These are phyloP conservation scores for Backusella liffmaniae DNA, from an alignment of 192 early-diverging fungal species.

Conservation along the genomic window DNA sequence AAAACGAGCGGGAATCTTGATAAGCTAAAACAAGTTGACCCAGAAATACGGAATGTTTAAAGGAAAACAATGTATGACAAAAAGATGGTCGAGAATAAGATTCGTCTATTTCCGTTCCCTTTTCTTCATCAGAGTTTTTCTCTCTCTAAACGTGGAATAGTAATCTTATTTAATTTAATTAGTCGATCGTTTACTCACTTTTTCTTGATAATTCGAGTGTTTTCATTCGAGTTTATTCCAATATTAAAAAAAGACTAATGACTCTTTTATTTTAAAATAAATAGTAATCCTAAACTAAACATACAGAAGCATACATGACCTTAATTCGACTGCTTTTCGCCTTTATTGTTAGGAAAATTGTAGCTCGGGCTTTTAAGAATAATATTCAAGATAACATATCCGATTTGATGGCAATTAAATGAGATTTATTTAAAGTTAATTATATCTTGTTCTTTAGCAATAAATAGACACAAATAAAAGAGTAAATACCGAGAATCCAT, in stretches of 20 bases:
- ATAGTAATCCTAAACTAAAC: neutral
- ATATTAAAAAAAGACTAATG: neutral
- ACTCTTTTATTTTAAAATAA: neutral
- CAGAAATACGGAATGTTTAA: neutral
- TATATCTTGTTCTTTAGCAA: neutral
- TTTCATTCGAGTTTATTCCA: neutral
- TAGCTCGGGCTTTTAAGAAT: neutral
- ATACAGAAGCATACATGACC: neutral
- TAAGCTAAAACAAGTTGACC: neutral
- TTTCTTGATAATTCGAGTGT: neutral
- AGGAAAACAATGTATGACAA: neutral
- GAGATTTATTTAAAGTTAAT: constrained; percentile 10
- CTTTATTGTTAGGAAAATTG: neutral
- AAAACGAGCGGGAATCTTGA: neutral
- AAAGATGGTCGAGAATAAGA: neutral
- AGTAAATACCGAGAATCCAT: neutral
- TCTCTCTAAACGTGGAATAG: too few relatives aligned
- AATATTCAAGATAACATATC: neutral
- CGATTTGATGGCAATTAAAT: neutral
- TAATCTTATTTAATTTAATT: neutral
- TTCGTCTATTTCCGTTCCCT: neutral
- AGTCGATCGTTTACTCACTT: neutral
- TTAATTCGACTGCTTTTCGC: neutral
- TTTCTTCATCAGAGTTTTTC: too few relatives aligned
- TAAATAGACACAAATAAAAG: neutral